phyloP scores from a whole-genome alignment of 1,284 basidiomycete species.

The Moniliella sp. region DNA sequence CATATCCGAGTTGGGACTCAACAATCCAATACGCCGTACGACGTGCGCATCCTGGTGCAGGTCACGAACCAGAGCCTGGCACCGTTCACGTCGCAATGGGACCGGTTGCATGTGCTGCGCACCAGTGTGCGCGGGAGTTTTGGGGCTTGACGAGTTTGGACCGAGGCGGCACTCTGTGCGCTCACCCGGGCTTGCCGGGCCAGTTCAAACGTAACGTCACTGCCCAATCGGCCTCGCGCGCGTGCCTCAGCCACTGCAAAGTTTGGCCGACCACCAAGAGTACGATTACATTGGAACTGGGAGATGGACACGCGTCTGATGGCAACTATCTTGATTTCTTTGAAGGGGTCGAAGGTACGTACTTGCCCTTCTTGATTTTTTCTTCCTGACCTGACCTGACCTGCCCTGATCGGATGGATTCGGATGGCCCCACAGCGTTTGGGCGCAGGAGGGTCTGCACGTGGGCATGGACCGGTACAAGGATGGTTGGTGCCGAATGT shows the following conservation, averaged over 20 bases:
- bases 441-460: slow-evolving; percentile 23
- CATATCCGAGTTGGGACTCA: slow-evolving; percentile 31
- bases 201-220: slow-evolving; percentile 33
- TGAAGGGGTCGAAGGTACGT: slow-evolving; percentile 25
- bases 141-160: slow-evolving; percentile 34
- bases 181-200: slow-evolving; percentile 31
- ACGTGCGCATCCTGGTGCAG: slow-evolving; percentile 32
- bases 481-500: slow-evolving; percentile 29
- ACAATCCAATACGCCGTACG: slow-evolving; percentile 32
- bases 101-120: slow-evolving; percentile 27
- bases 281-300: slow-evolving; percentile 34
- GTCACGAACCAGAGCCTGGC: slow-evolving; percentile 25
- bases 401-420: too few relatives aligned
- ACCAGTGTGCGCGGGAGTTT: slow-evolving; percentile 29
- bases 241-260: slow-evolving; percentile 31
- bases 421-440: too few relatives aligned
- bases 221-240: slow-evolving; percentile 31
- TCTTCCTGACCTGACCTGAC: too few relatives aligned
- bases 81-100: slow-evolving; percentile 32
- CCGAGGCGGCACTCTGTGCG: slow-evolving; percentile 30
- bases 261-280: slow-evolving; percentile 33
- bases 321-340: slow-evolving; percentile 33
- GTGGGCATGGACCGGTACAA: slow-evolving; percentile 34
- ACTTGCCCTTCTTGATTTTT: too few relatives aligned
- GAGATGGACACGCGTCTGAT: slow-evolving; percentile 34